Evolutionary conservation across 768 basidiomycete genomes (phyloP), one percentile per base, ranked within the genome.

Genomic region (Ramaria rubella): DNA sequence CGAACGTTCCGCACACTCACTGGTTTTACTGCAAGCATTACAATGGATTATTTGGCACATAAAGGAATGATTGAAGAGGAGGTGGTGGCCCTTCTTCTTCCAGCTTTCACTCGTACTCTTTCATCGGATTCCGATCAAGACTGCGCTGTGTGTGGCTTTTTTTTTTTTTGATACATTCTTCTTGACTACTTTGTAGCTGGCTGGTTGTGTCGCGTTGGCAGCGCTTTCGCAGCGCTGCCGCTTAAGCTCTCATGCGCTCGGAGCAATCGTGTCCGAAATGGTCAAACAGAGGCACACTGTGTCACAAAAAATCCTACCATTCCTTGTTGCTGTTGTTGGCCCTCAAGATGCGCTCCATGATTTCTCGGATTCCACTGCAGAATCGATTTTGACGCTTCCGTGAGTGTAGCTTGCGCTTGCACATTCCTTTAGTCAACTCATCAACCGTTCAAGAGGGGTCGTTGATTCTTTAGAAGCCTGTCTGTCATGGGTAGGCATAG

Each of bases 31-130:
- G 80, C 87, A 6, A 85, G 87, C 6, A 80, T 80, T 0, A 70
- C 92, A 43, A 81, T 94, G 31, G 92, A 90, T 38, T 94, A 87
- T 64, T 75, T 99, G 36, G 79, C 82, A 34, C 72, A 77, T 43
- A 73, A 68, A 31, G 77, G 83, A 54, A 61, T 66, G 4, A 64
- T 89, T 30, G 81, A 87, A 61, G 87, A 88, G 65, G 85, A 83
- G 17, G 76, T 79, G 0, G 68, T 86, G 14, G 86, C 84, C 0
- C 79, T 81, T 64, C 60, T 90, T 9, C 67, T 92, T 0, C 83
- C 87, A 5, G 81, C 85, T 1, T 66, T 42, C 85, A 15, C 65
- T 89, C 17, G 78, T 79, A 38, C 84, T 84, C 1, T 65, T 88
- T 56, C 78, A 74, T 19, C 44, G 40, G 86, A 89, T 60, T 70